These are phyloP conservation scores for Lotmaria passim DNA, from an alignment of 208 protist species.

Conservation along the genomic window DNA sequence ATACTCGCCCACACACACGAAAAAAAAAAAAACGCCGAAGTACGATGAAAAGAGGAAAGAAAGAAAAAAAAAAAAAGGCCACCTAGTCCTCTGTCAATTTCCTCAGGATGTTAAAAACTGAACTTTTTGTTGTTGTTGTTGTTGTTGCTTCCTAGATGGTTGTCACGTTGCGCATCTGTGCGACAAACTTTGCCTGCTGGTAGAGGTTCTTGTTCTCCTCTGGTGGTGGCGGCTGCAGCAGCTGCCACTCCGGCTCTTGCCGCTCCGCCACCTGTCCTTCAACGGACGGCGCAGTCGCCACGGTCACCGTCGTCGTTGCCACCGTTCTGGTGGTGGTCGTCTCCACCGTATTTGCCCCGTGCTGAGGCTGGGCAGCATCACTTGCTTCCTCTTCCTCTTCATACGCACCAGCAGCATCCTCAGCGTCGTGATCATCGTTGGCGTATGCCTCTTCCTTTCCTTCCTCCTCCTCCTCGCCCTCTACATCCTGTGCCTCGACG, in stretches of 20 bases:
- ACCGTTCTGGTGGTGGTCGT: too few species aligned
- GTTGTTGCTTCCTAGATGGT: constrained; percentile 10
- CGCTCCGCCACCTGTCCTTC: constrained; percentile 22
- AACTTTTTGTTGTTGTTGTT: constrained; percentile 3
- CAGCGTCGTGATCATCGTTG: background rate
- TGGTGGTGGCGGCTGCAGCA: constrained; percentile 19
- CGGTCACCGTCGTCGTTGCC: background rate
- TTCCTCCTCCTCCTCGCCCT: background rate
- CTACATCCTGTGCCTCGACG: background rate
- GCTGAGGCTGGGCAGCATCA: too few species aligned
- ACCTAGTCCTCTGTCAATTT: background rate
- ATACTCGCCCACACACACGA: too few species aligned
- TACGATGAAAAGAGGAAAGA: too few species aligned
- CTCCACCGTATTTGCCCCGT: background rate
- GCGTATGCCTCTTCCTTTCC: background rate
- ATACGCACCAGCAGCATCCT: background rate
- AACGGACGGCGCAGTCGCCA: constrained; percentile 6
- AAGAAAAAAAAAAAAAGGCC: background rate
- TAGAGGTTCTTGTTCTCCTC: constrained; percentile 32
- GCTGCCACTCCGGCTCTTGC: constrained; percentile 33
- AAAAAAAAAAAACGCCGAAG: too few species aligned
- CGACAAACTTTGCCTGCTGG: constrained; percentile 41
- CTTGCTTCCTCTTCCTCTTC: background rate
- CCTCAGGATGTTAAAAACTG: too few species aligned
- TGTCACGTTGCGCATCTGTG: constrained; percentile 37